These are phyloP conservation scores for Cladorrhinum samala DNA, from an alignment of 495 filamentous ascomycete species.

Conservation along the genomic window DNA sequence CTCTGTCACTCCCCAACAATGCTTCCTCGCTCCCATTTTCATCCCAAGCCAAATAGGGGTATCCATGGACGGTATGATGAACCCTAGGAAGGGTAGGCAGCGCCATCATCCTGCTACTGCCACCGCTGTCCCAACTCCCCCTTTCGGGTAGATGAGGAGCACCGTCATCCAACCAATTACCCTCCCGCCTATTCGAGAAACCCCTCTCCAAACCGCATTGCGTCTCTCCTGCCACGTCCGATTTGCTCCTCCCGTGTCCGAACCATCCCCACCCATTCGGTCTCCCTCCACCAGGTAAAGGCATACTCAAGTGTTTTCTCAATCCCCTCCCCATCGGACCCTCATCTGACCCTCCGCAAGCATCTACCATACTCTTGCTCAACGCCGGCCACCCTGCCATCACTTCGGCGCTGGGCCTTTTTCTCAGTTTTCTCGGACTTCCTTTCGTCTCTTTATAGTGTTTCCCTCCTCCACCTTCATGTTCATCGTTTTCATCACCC, in stretches of 20 bases:
- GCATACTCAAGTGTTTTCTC: background rate
- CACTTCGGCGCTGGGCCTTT: background rate
- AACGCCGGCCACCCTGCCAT: no score
- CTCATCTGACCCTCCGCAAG: background rate
- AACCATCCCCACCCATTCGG: background rate
- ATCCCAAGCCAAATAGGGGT: background rate
- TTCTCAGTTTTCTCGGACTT: background rate
- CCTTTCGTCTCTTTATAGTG: no score
- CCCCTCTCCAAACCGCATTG: background rate
- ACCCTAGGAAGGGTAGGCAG: slow-evolving; percentile 18
- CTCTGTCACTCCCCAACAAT: background rate
- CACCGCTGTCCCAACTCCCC: slow-evolving; percentile 17
- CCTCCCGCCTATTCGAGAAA: slow-evolving; percentile 11
- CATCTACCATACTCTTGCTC: background rate
- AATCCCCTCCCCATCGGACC: background rate
- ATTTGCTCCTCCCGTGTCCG: background rate
- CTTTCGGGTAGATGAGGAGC: slow-evolving; percentile 34
- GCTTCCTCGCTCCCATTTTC: slow-evolving; percentile 3
- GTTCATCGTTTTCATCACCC: no score
- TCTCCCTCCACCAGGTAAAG: no score
- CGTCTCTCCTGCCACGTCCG: slow-evolving; percentile 1
- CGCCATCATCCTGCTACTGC: slow-evolving; percentile 6
- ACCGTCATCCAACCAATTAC: slow-evolving; percentile 39
- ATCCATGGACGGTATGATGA: slow-evolving; percentile 14
- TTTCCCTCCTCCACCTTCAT: no score